Evolutionary conservation across 1,284 basidiomycete genomes (phyloP).

Genomic region (Pseudozyma sp.): DNA sequence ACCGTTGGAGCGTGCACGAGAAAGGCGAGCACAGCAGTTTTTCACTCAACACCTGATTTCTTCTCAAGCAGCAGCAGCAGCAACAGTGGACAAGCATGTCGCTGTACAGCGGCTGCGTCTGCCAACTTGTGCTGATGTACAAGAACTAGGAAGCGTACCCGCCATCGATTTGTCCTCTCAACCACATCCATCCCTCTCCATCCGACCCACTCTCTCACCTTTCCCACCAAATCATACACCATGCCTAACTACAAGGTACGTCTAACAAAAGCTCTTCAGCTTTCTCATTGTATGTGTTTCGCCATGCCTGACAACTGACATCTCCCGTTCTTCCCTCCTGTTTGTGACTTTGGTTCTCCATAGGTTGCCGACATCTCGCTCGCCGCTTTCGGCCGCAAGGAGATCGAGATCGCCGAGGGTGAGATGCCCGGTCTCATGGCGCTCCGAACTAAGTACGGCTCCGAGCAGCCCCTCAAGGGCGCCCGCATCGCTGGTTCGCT

Average conservation of each 20-base stretch:
- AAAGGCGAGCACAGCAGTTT: constrained; percentile 5
- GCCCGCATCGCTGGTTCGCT: constrained; percentile 87
- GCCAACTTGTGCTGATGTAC: constrained; percentile 7
- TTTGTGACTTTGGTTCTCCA: not conserved
- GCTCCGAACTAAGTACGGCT: constrained; percentile 76
- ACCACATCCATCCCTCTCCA: constrained; percentile 24
- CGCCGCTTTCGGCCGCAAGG: constrained; percentile 96
- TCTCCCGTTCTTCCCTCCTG: not conserved
- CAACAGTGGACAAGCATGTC: not conserved
- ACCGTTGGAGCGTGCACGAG: constrained; percentile 16
- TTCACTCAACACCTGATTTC: constrained; percentile 32
- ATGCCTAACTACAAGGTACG: constrained; percentile 64
- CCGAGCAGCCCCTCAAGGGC: constrained; percentile 87
- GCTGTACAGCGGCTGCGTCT: constrained; percentile 7
- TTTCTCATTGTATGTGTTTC: not conserved
- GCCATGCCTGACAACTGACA: constrained; percentile 1
- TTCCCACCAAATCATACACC: constrained; percentile 9
- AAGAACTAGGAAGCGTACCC: not conserved
- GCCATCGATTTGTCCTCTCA: constrained; percentile 5
- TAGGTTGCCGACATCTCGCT: constrained; percentile 84
- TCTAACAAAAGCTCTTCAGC: not conserved
- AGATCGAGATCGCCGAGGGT: constrained; percentile 92
- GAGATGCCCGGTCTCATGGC: constrained; percentile 69
- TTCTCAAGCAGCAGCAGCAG: constrained; percentile 7
- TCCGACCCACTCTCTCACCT: constrained; percentile 8